A percentile compares a stretch with the other conserved stretches of the same genome.
Evolutionary conservation across 148 eudicot species (phyloP).

Genomic region (Agrostemma githago): DNA sequence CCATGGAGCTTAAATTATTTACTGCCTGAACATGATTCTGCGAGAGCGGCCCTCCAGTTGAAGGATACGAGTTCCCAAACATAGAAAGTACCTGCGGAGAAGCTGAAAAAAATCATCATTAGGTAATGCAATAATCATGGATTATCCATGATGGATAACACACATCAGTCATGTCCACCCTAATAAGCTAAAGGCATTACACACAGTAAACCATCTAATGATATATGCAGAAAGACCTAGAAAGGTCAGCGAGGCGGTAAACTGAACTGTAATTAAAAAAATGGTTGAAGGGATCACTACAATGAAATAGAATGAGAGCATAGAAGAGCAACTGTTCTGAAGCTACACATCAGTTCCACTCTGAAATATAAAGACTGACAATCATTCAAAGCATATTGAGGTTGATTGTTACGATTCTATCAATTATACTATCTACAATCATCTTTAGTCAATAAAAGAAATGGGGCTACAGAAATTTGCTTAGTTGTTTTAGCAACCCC

Average conservation of each 20-base stretch:
- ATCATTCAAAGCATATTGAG: not conserved
- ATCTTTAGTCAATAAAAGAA: not conserved
- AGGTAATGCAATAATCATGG: not conserved
- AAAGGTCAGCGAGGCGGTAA: not conserved
- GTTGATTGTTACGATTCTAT: not conserved
- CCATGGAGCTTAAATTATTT: constrained; percentile 73
- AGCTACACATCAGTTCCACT: not conserved
- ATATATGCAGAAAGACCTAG: not conserved
- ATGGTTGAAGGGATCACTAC: not conserved
- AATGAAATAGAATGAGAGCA: not conserved
- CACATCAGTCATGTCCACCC: not conserved
- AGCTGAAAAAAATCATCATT: constrained; percentile 41
- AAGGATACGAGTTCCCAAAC: constrained; percentile 80
- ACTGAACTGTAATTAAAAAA: not conserved
- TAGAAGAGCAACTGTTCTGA: not conserved
- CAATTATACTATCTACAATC: not conserved
- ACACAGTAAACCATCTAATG: not conserved
- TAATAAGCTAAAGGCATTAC: not conserved
- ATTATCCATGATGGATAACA: not conserved
- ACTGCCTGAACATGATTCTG: constrained; percentile 78
- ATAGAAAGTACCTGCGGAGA: constrained; percentile 88
- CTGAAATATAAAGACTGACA: not conserved
- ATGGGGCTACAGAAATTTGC: not conserved
- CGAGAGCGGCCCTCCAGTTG: constrained; percentile 71
- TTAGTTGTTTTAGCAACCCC: not conserved